A percentile compares a stretch with the other conserved stretches of the same genome.
Evolutionary conservation across 129 eudicot species (phyloP).

Genomic region (Tagetes patula): DNA sequence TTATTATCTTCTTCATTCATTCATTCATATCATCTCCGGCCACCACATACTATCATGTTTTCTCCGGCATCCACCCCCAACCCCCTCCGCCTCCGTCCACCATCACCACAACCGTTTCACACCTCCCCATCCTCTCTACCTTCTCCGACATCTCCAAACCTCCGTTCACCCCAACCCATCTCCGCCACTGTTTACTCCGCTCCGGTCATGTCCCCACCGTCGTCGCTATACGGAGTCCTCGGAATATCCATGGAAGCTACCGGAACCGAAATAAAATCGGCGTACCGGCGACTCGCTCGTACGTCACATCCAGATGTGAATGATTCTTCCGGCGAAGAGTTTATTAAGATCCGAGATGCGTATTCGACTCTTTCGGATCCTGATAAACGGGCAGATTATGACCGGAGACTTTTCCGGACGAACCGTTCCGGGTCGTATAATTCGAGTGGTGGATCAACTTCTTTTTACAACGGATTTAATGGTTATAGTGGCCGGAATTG

Average conservation of each 20-base stretch:
- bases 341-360: slow-evolving; percentile 51
- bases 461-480: slow-evolving; percentile 27
- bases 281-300: slow-evolving; percentile 45
- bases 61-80: slow-evolving; percentile 30
- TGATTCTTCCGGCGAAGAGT: slow-evolving; percentile 43
- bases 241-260: slow-evolving; percentile 45
- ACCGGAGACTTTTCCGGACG: slow-evolving; percentile 36
- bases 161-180: slow-evolving; percentile 34
- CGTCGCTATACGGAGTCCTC: slow-evolving; percentile 44
- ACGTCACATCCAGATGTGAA: slow-evolving; percentile 54
- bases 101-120: slow-evolving; percentile 22
- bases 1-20: background rate
- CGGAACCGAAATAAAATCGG: slow-evolving; percentile 45
- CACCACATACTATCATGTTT: slow-evolving; percentile 19
- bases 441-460: slow-evolving; percentile 11
- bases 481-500: slow-evolving; percentile 53
- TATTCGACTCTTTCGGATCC: slow-evolving; percentile 63
- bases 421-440: slow-evolving; percentile 21
- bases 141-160: slow-evolving; percentile 26
- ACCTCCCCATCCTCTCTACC: slow-evolving; percentile 13
- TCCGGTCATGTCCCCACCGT: slow-evolving; percentile 35
- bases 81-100: slow-evolving; percentile 35
- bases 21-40: background rate
- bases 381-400: slow-evolving; percentile 60
- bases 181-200: slow-evolving; percentile 41